Conservation (phyloP, 2,329 filamentous ascomycete species). For the Cladosporium sphaerospermum region DNA sequence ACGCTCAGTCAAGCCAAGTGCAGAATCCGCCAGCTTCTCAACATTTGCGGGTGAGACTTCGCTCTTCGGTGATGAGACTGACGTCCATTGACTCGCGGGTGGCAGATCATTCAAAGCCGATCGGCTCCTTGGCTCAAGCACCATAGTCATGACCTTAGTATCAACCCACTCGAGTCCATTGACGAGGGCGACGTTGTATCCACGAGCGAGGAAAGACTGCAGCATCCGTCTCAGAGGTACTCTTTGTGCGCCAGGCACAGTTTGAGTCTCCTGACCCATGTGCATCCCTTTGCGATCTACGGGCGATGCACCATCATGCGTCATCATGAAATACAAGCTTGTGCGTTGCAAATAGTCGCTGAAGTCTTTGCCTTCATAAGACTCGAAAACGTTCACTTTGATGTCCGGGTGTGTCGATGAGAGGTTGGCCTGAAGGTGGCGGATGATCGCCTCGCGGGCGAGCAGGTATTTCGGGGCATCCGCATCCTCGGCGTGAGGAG, state of each 20-base stretch:
- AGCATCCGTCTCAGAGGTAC: conserved; percentile 44
- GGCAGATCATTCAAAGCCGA: conserved; percentile 3
- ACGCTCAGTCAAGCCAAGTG: conserved; percentile 20
- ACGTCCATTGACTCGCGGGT: background rate
- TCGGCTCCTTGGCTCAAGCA: conserved; percentile 31
- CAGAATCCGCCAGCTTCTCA: conserved; percentile 13
- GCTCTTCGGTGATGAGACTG: background rate
- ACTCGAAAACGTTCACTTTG: conserved; percentile 43
- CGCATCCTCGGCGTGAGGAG: conserved; percentile 32
- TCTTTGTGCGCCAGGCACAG: conserved; percentile 15
- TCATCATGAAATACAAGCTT: conserved; percentile 62
- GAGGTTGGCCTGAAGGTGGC: conserved; percentile 52
- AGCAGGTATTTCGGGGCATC: conserved; percentile 52
- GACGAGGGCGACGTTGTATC: conserved; percentile 57
- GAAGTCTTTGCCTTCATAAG: conserved; percentile 47
- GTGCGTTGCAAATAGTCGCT: conserved; percentile 47
- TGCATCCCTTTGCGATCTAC: conserved; percentile 19
- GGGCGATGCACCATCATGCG: conserved; percentile 52
- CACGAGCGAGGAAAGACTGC: conserved; percentile 47
- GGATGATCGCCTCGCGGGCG: conserved; percentile 56
- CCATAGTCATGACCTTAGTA: conserved; percentile 53
- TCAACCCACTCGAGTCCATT: conserved; percentile 59
- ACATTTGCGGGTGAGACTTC: conserved; percentile 11
- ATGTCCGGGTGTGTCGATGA: conserved; percentile 34
- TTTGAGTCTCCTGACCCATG: conserved; percentile 13